These are phyloP conservation scores for Xerocomus brunneocitrinus DNA, from an alignment of 768 basidiomycete genomes.

Conservation along the genomic window DNA sequence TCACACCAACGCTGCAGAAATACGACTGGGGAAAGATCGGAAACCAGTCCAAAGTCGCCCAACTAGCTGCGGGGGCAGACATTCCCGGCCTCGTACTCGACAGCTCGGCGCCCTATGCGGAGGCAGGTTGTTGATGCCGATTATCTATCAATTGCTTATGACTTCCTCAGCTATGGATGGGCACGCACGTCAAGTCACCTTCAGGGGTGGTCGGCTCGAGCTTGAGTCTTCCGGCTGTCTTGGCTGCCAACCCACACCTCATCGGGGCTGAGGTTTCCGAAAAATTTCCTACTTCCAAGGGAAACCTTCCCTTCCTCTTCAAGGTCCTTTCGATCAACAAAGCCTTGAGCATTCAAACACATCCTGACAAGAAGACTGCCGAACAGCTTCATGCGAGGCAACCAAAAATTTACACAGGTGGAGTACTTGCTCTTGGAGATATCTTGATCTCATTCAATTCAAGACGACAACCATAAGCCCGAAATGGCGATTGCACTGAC, in stretches of 20 bases:
- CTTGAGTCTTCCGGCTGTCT: conserved; percentile 49
- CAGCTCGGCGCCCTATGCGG: conserved; percentile 79
- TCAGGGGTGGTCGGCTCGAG: conserved; percentile 49
- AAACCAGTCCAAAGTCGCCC: conserved; percentile 77
- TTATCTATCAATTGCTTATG: conserved; percentile 1
- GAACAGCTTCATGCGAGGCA: conserved; percentile 59
- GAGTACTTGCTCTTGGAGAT: conserved; percentile 11
- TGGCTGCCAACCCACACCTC: conserved; percentile 62
- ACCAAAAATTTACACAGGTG: conserved; percentile 91
- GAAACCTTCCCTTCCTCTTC: conserved; percentile 87
- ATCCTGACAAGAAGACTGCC: conserved; percentile 84
- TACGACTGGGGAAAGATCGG: conserved; percentile 97
- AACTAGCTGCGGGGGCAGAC: conserved; percentile 61
- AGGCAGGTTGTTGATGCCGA: conserved; percentile 51
- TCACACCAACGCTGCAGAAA: conserved; percentile 77
- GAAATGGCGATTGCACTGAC: conserved; percentile 99
- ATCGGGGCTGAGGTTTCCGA: conserved; percentile 57
- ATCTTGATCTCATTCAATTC: conserved; percentile 7
- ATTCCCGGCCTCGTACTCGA: conserved; percentile 66
- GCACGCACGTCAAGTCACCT: conserved; percentile 81
- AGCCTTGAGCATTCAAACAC: conserved; percentile 87
- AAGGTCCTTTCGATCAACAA: conserved; percentile 89
- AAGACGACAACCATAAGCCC: conserved; percentile 96
- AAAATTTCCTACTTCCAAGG: conserved; percentile 50
- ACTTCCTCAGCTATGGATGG: conserved; percentile 88